These are phyloP conservation scores for Arabidopsis lyrata DNA, from an alignment of 441 rosid species.

Conservation along the genomic window DNA sequence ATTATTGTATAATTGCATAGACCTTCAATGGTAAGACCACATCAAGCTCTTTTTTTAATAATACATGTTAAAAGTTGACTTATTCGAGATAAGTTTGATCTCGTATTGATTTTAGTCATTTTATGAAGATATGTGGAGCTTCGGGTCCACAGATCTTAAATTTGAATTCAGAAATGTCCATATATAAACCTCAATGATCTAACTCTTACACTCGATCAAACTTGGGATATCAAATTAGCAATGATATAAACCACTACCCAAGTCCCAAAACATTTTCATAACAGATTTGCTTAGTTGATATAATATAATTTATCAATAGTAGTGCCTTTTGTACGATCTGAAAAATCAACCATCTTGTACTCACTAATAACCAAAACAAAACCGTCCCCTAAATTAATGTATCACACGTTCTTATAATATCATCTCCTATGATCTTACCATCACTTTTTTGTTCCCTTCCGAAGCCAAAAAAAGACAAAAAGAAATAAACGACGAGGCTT, in stretches of 20 bases:
- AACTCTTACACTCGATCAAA: not conserved
- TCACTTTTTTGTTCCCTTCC: slow-evolving; percentile 14
- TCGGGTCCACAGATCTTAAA: not conserved
- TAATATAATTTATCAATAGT: not conserved
- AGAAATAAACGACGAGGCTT: not conserved
- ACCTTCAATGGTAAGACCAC: slow-evolving; percentile 23
- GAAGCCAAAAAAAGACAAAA: slow-evolving; percentile 21
- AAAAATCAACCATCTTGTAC: slow-evolving; percentile 33
- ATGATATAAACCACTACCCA: not conserved
- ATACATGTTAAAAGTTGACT: slow-evolving; percentile 8
- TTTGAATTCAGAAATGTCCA: not conserved
- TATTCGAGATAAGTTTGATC: not conserved
- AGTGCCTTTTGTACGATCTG: slow-evolving; percentile 12
- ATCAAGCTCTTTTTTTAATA: not conserved
- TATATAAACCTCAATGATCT: not conserved
- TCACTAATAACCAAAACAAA: not conserved
- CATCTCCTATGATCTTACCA: slow-evolving; percentile 27
- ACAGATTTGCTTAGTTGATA: not conserved
- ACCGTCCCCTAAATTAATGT: slow-evolving; percentile 15
- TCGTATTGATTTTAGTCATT: slow-evolving; percentile 17
- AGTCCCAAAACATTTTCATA: not conserved
- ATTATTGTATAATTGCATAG: slow-evolving; percentile 26
- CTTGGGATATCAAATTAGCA: not conserved
- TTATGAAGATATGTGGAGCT: slow-evolving; percentile 19
- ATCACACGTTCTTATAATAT: slow-evolving; percentile 36